Percentiles rank a stretch among this genome's conserved stretches.
Conservation (phyloP, 331 rosid genomes). For the Cydonia oblonga region DNA sequence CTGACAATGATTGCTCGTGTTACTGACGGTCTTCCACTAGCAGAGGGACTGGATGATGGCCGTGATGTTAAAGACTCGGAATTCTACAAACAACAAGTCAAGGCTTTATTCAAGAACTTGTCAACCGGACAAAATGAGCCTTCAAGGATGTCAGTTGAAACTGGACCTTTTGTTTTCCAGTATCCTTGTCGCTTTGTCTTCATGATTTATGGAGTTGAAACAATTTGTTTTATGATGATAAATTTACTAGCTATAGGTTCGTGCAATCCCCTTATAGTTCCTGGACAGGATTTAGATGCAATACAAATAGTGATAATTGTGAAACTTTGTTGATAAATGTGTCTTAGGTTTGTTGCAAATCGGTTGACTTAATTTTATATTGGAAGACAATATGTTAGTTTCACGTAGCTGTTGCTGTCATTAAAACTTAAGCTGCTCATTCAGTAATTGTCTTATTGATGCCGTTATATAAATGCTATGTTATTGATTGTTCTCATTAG, state of each 20-base stretch:
- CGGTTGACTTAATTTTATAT: not conserved
- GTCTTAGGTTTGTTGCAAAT: not conserved
- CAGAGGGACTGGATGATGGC: conserved; percentile 90
- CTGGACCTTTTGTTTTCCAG: conserved; percentile 87
- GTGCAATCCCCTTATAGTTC: not conserved
- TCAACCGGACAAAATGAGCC: conserved; percentile 90
- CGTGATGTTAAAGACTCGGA: conserved; percentile 75
- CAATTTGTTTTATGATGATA: not conserved
- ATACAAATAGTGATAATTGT: not conserved
- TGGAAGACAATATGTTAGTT: not conserved
- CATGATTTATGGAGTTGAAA: not conserved
- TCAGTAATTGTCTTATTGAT: not conserved
- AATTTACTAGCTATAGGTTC: not conserved
- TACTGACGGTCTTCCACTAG: conserved; percentile 91
- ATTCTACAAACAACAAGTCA: conserved; percentile 85
- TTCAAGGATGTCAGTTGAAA: conserved; percentile 94
- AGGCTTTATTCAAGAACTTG: conserved; percentile 85
- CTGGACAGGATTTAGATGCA: not conserved
- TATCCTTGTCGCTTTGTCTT: conserved; percentile 40
- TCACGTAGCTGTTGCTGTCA: not conserved
- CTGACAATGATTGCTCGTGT: conserved; percentile 97
- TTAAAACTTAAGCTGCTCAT: not conserved
- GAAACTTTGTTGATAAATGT: not conserved
- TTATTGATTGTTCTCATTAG: not conserved
- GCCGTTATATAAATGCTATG: not conserved